Percentiles rank a stretch among this genome's conserved stretches.
Evolutionary conservation across 2,329 filamentous ascomycete genomes (phyloP).

Genomic region (Hypoxylon sp.): DNA sequence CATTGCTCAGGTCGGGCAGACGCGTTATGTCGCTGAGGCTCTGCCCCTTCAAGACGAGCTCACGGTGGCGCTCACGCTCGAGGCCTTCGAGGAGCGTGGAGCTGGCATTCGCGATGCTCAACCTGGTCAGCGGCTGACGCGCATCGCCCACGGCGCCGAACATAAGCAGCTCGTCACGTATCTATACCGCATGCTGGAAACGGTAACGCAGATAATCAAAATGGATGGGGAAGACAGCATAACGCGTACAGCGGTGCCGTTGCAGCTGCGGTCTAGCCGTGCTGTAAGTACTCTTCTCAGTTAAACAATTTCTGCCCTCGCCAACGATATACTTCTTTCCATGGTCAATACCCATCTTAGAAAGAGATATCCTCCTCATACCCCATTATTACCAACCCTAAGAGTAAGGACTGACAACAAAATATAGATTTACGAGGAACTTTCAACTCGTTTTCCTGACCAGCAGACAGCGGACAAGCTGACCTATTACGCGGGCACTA

Average conservation of each 20-base stretch:
- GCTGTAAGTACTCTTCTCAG: slow-evolving; percentile 6
- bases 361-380: too few relatives aligned
- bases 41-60: slow-evolving; percentile 14
- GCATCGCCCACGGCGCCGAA: slow-evolving; percentile 13
- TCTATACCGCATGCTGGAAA: slow-evolving; percentile 31
- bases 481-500: slow-evolving; percentile 35
- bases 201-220: slow-evolving; percentile 18
- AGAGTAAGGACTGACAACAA: slow-evolving; percentile 10
- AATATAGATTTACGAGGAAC: slow-evolving; percentile 13
- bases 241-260: slow-evolving; percentile 29
- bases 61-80: slow-evolving; percentile 23
- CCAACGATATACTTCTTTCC: too few relatives aligned
- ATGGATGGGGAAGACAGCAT: slow-evolving; percentile 26
- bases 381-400: too few relatives aligned
- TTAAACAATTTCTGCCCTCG: too few relatives aligned
- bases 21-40: slow-evolving; percentile 7
- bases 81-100: slow-evolving; percentile 30
- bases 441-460: slow-evolving; percentile 9
- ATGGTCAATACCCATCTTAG: too few relatives aligned
- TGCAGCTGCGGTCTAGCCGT: slow-evolving; percentile 6
- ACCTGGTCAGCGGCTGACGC: slow-evolving; percentile 16
- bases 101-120: slow-evolving; percentile 11
- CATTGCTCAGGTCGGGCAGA: slow-evolving; percentile 14
- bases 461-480: slow-evolving; percentile 22
- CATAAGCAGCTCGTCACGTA: slow-evolving; percentile 18